Percentiles rank a stretch among this genome's conserved stretches.
Evolutionary conservation across 805 yeast genomes (phyloP).

Genomic region (Zygosaccharomyces bailii): DNA sequence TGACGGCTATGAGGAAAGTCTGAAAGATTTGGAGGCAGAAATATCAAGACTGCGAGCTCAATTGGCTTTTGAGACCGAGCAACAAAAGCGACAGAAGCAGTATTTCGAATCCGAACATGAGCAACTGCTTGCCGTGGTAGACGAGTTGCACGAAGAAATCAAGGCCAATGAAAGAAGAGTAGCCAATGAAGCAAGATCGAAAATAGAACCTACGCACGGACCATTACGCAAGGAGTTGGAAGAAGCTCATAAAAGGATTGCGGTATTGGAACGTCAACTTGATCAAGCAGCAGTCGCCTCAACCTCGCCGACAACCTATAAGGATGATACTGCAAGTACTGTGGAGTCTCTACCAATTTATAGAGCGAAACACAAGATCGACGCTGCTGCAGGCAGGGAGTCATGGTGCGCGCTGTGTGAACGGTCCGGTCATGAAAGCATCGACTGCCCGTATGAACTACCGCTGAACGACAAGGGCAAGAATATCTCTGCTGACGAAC

Average conservation of each 20-base stretch:
- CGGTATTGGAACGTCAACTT: slow-evolving; percentile 19
- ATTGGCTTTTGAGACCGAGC: slow-evolving; percentile 26
- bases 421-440: slow-evolving; percentile 79
- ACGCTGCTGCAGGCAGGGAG: slow-evolving; percentile 69
- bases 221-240: slow-evolving; percentile 33
- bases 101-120: slow-evolving; percentile 32
- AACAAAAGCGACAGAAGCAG: slow-evolving; percentile 27
- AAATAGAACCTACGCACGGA: slow-evolving; percentile 19
- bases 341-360: slow-evolving; percentile 32
- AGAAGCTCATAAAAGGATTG: slow-evolving; percentile 24
- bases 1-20: slow-evolving; percentile 32
- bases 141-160: slow-evolving; percentile 34
- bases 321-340: slow-evolving; percentile 9
- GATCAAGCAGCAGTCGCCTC: slow-evolving; percentile 7
- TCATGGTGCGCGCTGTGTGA: slow-evolving; percentile 95
- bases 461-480: slow-evolving; percentile 10
- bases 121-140: slow-evolving; percentile 33
- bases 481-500: slow-evolving; percentile 10
- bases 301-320: slow-evolving; percentile 9
- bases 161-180: slow-evolving; percentile 29
- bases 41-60: slow-evolving; percentile 23
- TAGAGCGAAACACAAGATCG: slow-evolving; percentile 21
- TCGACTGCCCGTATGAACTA: slow-evolving; percentile 78
- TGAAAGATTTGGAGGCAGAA: slow-evolving; percentile 33
- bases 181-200: slow-evolving; percentile 19